phyloP scores from a whole-genome alignment of 2,329 filamentous ascomycete genomes.

The Pestalotiopsis sp. region DNA sequence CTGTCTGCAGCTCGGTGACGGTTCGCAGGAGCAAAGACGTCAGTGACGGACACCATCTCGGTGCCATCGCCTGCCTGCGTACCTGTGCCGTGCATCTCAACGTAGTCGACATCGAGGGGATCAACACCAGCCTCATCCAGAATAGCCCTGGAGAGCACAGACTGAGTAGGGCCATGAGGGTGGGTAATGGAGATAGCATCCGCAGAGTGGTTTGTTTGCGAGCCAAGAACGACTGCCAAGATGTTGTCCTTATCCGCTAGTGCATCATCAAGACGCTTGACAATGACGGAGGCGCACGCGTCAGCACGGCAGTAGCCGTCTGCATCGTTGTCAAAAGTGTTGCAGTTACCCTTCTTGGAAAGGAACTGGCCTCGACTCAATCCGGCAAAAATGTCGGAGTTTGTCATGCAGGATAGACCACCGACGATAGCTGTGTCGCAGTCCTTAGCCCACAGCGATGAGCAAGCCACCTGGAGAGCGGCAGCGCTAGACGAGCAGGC shows the following conservation, averaged over 20 bases:
- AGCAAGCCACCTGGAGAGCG: slow-evolving; percentile 54
- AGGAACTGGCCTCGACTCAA: slow-evolving; percentile 78
- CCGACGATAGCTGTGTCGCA: slow-evolving; percentile 82
- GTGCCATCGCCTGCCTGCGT: slow-evolving; percentile 83
- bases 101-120: slow-evolving; percentile 76
- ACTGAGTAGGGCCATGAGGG: slow-evolving; percentile 77
- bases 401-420: slow-evolving; percentile 77
- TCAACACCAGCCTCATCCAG: slow-evolving; percentile 75
- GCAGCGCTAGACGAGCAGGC: slow-evolving; percentile 43
- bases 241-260: slow-evolving; percentile 75
- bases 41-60: slow-evolving; percentile 78
- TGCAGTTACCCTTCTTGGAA: slow-evolving; percentile 75
- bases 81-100: slow-evolving; percentile 90
- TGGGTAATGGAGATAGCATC: slow-evolving; percentile 83
- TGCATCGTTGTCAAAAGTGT: slow-evolving; percentile 79
- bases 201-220: slow-evolving; percentile 80
- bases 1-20: slow-evolving; percentile 48
- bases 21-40: slow-evolving; percentile 50
- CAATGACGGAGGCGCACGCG: slow-evolving; percentile 71
- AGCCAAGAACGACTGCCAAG: slow-evolving; percentile 75
- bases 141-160: slow-evolving; percentile 69
- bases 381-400: slow-evolving; percentile 78
- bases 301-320: slow-evolving; percentile 85
- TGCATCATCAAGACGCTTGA: slow-evolving; percentile 82
- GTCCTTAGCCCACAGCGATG: slow-evolving; percentile 73